Evolutionary conservation across 257 asterid genomes (phyloP), one percentile per base, ranked within the genome.

Genomic region (Capsicum pubescens): DNA sequence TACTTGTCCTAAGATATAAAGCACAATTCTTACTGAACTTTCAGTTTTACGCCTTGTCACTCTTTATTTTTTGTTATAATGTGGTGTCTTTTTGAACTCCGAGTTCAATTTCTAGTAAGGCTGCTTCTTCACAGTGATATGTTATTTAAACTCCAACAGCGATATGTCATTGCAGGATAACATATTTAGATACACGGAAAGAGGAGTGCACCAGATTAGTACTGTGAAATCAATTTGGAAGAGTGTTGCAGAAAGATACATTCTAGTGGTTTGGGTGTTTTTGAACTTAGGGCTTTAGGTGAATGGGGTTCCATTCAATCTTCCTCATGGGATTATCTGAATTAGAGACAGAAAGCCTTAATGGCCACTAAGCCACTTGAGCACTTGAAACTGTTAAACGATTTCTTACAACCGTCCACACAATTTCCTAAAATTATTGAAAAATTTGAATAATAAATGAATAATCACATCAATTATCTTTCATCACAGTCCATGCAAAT

Each of bases 261-360:
- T 5, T 13, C 0, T 13, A 46, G 81, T 74, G 46, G 61, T 74
- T 21, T 50, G 46, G 61, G 58, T 21, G 80, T 74, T 21, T 50
- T 21, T 69, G 55, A 74, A 46, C 21, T 32, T 74, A 50, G 61
- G 13, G 17, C 61, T 74, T 74, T 21, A 74, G 7, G 61, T 74
- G 14, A 36, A 50, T 32, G 61, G 81, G 61, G 61, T 74, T 74
- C 81, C 46, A 3, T 74, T 76, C 81, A 52, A 52, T 50, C 81
- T 50, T 13, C 14, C 63, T 76, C 46, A 12, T 74, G 19, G 61
- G 81, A 21, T 74, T 50, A 74, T 74, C 61, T 74, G 8, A 74
- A 50, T 21, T 10, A 61, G 42, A 50, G 61, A 50, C 21, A 50
- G 60, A 74, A 74, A 4, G 32, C 55, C 78, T 15, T 68, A 39